Percentiles rank a stretch among this genome's conserved stretches.
These are phyloP conservation scores for Halenospora varia DNA, from an alignment of 495 filamentous ascomycete species.

Conservation along the genomic window DNA sequence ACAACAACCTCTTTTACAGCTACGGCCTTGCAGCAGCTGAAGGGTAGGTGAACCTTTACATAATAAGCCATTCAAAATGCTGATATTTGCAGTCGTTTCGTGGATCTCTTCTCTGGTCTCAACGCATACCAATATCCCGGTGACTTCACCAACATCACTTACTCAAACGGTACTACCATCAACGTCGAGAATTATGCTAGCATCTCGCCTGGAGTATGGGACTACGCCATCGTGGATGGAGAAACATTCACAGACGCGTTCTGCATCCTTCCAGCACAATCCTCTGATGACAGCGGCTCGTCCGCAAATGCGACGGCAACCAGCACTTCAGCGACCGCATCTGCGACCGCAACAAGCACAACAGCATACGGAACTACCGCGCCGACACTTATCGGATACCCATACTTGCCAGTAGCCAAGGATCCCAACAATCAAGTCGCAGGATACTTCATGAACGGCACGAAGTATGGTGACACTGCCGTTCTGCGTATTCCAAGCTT, in stretches of 20 bases:
- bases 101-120: neutral
- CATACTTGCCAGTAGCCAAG: conserved; percentile 1
- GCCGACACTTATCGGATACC: neutral
- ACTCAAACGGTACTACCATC: conserved; percentile 32
- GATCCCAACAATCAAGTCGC: conserved; percentile 10
- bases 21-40: conserved; percentile 27
- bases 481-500: conserved; percentile 32
- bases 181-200: conserved; percentile 29
- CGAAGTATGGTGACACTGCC: conserved; percentile 38
- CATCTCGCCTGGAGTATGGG: conserved; percentile 18
- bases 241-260: conserved; percentile 31
- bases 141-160: conserved; percentile 30
- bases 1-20: conserved; percentile 36
- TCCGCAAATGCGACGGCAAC: neutral
- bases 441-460: conserved; percentile 36
- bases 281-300: neutral
- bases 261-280: conserved; percentile 25
- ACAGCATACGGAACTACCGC: neutral
- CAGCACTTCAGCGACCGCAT: neutral
- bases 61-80: neutral
- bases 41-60: conserved; percentile 31
- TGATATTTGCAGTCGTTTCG: neutral
- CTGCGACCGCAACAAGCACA: neutral
- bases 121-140: conserved; percentile 27
- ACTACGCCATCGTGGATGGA: conserved; percentile 27